phyloP scores from a whole-genome alignment of 2,329 filamentous ascomycete genomes.

The Shiraia bambusicola region DNA sequence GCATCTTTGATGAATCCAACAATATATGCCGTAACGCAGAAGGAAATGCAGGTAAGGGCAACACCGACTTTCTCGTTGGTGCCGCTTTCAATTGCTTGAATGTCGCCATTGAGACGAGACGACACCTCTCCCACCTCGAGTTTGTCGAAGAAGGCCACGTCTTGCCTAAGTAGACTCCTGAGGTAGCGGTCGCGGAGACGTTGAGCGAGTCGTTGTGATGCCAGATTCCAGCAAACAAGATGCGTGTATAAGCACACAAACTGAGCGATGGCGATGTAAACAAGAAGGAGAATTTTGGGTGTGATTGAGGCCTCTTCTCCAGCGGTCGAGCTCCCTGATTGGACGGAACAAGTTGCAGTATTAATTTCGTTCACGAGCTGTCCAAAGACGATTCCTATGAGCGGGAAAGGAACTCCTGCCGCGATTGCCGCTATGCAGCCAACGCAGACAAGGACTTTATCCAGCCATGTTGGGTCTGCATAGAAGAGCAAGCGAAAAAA shows the following conservation, averaged over 20 bases:
- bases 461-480: slow-evolving; percentile 41
- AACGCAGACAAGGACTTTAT: slow-evolving; percentile 37
- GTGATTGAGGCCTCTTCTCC: slow-evolving; percentile 52
- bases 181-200: slow-evolving; percentile 64
- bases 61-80: slow-evolving; percentile 72
- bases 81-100: slow-evolving; percentile 66
- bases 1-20: slow-evolving; percentile 67
- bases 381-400: slow-evolving; percentile 66
- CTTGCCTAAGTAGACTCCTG: slow-evolving; percentile 59
- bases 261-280: slow-evolving; percentile 65
- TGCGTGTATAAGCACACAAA: slow-evolving; percentile 67
- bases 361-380: slow-evolving; percentile 65
- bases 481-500: slow-evolving; percentile 41
- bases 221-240: slow-evolving; percentile 64
- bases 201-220: slow-evolving; percentile 64
- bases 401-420: slow-evolving; percentile 63
- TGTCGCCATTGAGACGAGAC: slow-evolving; percentile 64
- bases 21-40: slow-evolving; percentile 67
- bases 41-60: slow-evolving; percentile 61
- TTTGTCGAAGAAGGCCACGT: slow-evolving; percentile 64
- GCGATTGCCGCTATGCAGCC: slow-evolving; percentile 54
- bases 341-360: slow-evolving; percentile 53
- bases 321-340: slow-evolving; percentile 16
- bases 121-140: slow-evolving; percentile 64
- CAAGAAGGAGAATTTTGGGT: slow-evolving; percentile 60